Evolutionary conservation across 163 green algal species (phyloP).

Genomic region (Chlamydomonas reinhardtii): DNA sequence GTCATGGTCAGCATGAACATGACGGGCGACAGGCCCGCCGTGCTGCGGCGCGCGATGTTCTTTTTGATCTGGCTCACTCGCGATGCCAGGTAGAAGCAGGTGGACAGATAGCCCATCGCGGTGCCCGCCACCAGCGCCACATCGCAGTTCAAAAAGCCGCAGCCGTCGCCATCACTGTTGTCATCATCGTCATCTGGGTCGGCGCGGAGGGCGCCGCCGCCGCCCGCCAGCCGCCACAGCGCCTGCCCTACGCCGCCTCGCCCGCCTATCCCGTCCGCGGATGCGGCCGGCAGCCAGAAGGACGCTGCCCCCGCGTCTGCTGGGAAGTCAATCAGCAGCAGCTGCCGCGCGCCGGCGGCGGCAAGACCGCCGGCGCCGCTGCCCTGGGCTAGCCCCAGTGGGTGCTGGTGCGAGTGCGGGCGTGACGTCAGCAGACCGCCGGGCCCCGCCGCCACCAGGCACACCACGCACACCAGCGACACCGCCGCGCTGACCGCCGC

Average conservation of each 20-base stretch:
- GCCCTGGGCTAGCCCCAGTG: too few species aligned
- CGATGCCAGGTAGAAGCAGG: constrained; percentile 87
- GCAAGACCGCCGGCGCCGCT: too few species aligned
- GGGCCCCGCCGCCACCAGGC: not conserved
- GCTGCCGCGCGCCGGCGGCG: too few species aligned
- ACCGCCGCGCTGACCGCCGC: not conserved
- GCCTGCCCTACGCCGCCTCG: too few species aligned
- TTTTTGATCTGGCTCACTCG: constrained; percentile 89
- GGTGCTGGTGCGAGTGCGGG: too few species aligned
- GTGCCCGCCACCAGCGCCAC: constrained; percentile 47
- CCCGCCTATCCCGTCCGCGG: too few species aligned
- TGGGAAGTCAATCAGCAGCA: too few species aligned
- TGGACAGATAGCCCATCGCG: constrained; percentile 73
- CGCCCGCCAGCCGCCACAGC: too few species aligned
- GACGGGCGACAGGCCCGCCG: constrained; percentile 84
- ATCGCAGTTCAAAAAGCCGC: constrained; percentile 49
- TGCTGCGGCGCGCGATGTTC: constrained; percentile 78
- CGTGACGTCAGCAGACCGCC: too few species aligned
- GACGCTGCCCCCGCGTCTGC: too few species aligned
- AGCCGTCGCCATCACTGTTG: not conserved
- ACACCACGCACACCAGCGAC: constrained; percentile 22
- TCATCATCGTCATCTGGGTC: not conserved
- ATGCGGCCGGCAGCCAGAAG: too few species aligned
- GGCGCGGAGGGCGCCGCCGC: too few species aligned
- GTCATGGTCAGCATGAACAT: constrained; percentile 91